Base-by-base conservation (phyloP, 257 asterid species). In the Cinchona pubescens region DNA sequence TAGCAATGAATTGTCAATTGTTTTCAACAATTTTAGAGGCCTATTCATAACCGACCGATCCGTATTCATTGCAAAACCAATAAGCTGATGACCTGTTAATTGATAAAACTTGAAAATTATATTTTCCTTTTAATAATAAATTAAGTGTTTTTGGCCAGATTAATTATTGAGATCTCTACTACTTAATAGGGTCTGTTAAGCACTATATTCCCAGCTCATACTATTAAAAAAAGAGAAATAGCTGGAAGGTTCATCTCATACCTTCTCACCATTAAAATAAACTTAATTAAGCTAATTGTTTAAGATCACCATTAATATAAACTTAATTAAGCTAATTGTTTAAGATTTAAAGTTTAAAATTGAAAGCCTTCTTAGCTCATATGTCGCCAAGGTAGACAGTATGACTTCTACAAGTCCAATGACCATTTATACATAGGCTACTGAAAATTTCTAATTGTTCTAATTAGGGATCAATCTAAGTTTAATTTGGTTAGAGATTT, bases 181-280 rank as follows among this genome's bases (percentile, higher is more conserved):
- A 19, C 8, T 37, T 35, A 37, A 19, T 64, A 11, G 27, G 29
- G 34, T 8, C 29, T 66, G 71, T 38, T 23, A 21, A 66, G 71
- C 71, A 66, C 11, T 21, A 23, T 38, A 65, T 11, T 10, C 25
- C 43, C 71, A 66, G 51, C 71, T 66, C 71, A 66, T 66, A 29
- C n/a, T n/a, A 35, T 37, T 7, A 15, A 21, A 62, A 7, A 9
- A 64, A 29, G 10, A 13, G 19, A 37, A 32, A 3, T 2, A n/a
- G n/a, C n/a, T n/a, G 8, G 32, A 45, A 3, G 32, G 63, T 25
- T 56, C 63, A 53, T 53, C 59, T 53, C 27, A 1, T 19, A 58
- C 2, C 56, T 3, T 23, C n/a, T 49, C n/a, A 7, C 56, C n/a
- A n/a, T n/a, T n/a, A n/a, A n/a, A n/a, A n/a, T n/a, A n/a, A n/a